Evolutionary conservation across 192 early-diverging fungal species (phyloP), one percentile per base, ranked within the genome.

Genomic region (Umbelopsis vinacea): DNA sequence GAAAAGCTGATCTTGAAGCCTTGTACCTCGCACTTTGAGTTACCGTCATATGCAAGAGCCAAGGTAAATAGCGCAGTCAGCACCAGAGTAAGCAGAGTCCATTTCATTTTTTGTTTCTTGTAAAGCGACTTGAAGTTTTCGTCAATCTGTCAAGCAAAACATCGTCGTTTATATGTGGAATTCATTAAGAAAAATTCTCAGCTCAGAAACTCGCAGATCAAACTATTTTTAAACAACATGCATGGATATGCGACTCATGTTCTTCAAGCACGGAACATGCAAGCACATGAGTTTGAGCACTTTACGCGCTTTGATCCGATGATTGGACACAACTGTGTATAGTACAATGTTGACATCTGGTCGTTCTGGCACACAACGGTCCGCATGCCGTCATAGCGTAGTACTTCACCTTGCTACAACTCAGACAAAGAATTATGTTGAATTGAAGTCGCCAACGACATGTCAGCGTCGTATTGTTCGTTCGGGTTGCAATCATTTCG

Each of bases 1-100:
- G 66, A 15, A 29, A 71, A 68, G 6, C 38, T 55, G 11, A 46
- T 24, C 67, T 68, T 76, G 70, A 71, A 76, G 63, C 66, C 70
- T 2, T 48, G 22, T 21, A 68, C 50, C 2, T 68, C 23, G 46
- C 70, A 76, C 10, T 43, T 67, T 24, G 70, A 35, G 66, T 76
- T 72, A 10, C 75, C 75, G 29, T 76, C 75, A 21, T 57, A 76
- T 15, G 46, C 46, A 17, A 46, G 17, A 15, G 46, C 46, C 17
- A 46, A 15, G 46, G 46, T 10, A 5, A 46, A 1, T 1, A 46
- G 46, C 10, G 46, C 46, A 46, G 46, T 17, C 12, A 46, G 4
- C 29, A 29, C 3, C 29, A 29, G 29, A 3, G 29, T 29, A 10
- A 46, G 46, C 12, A 46, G 17, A 17, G 46, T 46, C 10, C 17